These are phyloP conservation scores for Lipomyces yamadae DNA, from an alignment of 805 yeast genomes.

Conservation along the genomic window DNA sequence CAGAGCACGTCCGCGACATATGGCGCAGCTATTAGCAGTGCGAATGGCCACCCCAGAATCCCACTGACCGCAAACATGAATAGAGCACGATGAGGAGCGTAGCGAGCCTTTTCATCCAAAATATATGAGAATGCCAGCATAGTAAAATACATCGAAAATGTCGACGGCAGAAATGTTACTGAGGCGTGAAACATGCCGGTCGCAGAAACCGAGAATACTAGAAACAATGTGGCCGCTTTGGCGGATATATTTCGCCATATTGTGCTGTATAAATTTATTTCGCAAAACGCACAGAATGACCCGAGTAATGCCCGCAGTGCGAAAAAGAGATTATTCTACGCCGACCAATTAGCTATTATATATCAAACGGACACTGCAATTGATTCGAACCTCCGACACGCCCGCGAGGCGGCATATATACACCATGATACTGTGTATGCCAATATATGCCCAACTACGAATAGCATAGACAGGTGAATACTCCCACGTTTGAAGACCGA, in stretches of 20 bases:
- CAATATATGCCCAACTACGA: slow-evolving; percentile 79
- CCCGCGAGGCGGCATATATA: slow-evolving; percentile 36
- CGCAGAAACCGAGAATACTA: slow-evolving; percentile 62
- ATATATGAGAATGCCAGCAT: slow-evolving; percentile 45
- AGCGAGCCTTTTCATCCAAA: slow-evolving; percentile 30
- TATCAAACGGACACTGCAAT: neutral
- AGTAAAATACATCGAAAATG: slow-evolving; percentile 64
- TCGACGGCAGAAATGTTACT: slow-evolving; percentile 81
- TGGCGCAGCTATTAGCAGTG: slow-evolving; percentile 67
- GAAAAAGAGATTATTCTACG: slow-evolving; percentile 53
- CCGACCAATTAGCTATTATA: slow-evolving; percentile 1
- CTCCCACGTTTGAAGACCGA: slow-evolving; percentile 96
- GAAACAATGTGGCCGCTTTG: slow-evolving; percentile 61
- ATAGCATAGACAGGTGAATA: slow-evolving; percentile 89
- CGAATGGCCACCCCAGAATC: slow-evolving; percentile 90
- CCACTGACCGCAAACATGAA: slow-evolving; percentile 67
- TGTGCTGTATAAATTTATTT: slow-evolving; percentile 56
- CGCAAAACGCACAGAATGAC: slow-evolving; percentile 53
- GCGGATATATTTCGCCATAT: slow-evolving; percentile 48
- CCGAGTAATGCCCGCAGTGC: slow-evolving; percentile 55
- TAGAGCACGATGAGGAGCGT: slow-evolving; percentile 32
- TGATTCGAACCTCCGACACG: slow-evolving; percentile 25
- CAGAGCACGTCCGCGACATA: slow-evolving; percentile 49
- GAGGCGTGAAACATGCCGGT: slow-evolving; percentile 92
- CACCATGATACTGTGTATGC: slow-evolving; percentile 50